Base-by-base conservation (phyloP, 768 basidiomycete species). In the Mycena amicta region DNA sequence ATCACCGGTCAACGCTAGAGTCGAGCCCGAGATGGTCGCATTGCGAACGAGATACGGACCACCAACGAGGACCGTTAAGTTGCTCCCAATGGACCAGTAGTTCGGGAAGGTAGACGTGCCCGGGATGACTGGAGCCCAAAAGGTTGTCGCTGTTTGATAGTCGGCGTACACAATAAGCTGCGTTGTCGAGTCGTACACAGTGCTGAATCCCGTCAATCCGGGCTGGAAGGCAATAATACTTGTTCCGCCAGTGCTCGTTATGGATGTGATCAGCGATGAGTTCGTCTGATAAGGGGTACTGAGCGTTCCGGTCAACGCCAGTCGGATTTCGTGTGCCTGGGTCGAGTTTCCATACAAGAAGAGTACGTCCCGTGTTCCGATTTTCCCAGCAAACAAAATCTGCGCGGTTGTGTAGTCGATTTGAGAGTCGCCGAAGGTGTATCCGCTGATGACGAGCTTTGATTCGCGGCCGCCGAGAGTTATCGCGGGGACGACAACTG, bases 81-180 rank as follows among this genome's bases (percentile, higher is more conserved):
- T 91, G n/a, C 88, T 85, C 25, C 92, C 91, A 46, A 90, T 71
- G 55, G 84, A 79, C 87, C 88, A 93, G 77, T 78, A 92, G 59
- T 81, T 82, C 40, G 74, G 72, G 57, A 88, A 77, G 16, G 80
- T 70, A 4, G 69, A 60, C 6, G 68, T 61, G 2, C 75, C 72
- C 3, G 85, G 71, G 41, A 93, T 78, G 15, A 82, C 77, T 1
- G 93, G 93, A 6, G 87, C 79, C 86, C 88, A 94, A 75, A 92
- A 91, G 2, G 86, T 87, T 27, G 80, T 83, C 3, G 88, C 86
- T 0, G 88, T 88, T 15, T 67, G 71, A 0, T 84, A 76, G 66
- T 93, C 90, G 8, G 84, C 82, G 65, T 79, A 91, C 5, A 93
- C 73, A 29, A 94, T 70, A 25, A 92, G 78, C 65, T 90, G 87